phyloP scores from a whole-genome alignment of 2,329 filamentous ascomycete genomes.

The Hypoxylon sp. region DNA sequence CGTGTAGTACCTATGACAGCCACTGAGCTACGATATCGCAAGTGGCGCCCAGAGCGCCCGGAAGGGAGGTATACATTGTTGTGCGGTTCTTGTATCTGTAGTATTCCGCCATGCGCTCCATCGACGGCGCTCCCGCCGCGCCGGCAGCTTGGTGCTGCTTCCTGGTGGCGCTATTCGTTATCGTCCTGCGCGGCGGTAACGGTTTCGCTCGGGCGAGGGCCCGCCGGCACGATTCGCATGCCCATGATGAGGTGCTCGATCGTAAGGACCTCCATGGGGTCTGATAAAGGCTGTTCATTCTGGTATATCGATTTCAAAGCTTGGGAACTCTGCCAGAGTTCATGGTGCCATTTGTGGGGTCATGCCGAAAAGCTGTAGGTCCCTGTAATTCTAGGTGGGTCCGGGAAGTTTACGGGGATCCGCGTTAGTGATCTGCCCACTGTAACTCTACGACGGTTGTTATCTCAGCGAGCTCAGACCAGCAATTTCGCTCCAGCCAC shows the following conservation, averaged over 20 bases:
- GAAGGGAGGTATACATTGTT: slow-evolving; percentile 63
- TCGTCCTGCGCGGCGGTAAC: slow-evolving; percentile 41
- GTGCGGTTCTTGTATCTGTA: slow-evolving; percentile 77
- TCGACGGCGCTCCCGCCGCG: slow-evolving; percentile 59
- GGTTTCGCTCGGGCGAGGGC: slow-evolving; percentile 41
- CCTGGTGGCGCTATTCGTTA: slow-evolving; percentile 48
- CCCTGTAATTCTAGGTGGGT: slow-evolving; percentile 32
- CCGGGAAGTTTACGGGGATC: slow-evolving; percentile 42
- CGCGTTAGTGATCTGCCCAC: slow-evolving; percentile 16
- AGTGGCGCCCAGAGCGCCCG: slow-evolving; percentile 10
- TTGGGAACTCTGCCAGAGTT: slow-evolving; percentile 9
- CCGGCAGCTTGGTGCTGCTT: slow-evolving; percentile 46
- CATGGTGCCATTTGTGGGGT: slow-evolving; percentile 37
- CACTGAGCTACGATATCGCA: slow-evolving; percentile 38
- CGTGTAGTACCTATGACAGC: slow-evolving; percentile 72
- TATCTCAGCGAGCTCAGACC: no score
- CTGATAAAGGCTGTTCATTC: slow-evolving; percentile 58
- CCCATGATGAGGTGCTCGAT: slow-evolving; percentile 45
- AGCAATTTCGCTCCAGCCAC: no score
- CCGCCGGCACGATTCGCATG: slow-evolving; percentile 50
- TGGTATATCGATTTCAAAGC: slow-evolving; percentile 24
- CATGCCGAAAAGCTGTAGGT: slow-evolving; percentile 18
- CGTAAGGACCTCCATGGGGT: slow-evolving; percentile 52
- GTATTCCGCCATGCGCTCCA: slow-evolving; percentile 73
- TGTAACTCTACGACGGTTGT: slow-evolving; percentile 28